Percentiles rank a stretch among this genome's conserved stretches.
Evolutionary conservation across 139 green algal genomes (phyloP).

Genomic region (Marvania coccoides): DNA sequence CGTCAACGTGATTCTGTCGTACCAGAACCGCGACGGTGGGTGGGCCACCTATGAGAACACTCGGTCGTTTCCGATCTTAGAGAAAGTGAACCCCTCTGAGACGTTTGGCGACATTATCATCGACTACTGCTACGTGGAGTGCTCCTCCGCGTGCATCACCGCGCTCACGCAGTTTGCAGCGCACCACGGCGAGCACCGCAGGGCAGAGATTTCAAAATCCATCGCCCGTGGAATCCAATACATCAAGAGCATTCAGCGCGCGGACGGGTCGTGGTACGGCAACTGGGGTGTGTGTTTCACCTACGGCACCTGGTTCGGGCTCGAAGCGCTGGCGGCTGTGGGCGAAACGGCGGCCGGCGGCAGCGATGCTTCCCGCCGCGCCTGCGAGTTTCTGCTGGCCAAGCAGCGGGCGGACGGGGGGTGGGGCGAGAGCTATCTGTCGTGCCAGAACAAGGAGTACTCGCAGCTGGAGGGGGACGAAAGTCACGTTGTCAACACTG

Average conservation of each 20-base stretch:
- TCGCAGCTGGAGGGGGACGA: slow-evolving; percentile 62
- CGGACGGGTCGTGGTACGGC: slow-evolving; percentile 94
- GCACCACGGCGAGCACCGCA: slow-evolving; percentile 36
- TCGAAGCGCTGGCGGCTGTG: slow-evolving; percentile 60
- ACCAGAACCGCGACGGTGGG: slow-evolving; percentile 87
- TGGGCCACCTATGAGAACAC: slow-evolving; percentile 99
- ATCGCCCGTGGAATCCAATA: slow-evolving; percentile 20
- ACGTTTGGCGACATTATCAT: slow-evolving; percentile 99
- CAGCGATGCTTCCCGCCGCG: slow-evolving; percentile 26
- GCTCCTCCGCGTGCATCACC: slow-evolving; percentile 88
- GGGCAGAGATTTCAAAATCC: slow-evolving; percentile 19
- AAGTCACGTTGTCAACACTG: slow-evolving; percentile 91
- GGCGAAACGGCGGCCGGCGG: slow-evolving; percentile 47
- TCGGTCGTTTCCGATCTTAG: slow-evolving; percentile 63
- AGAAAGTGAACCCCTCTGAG: slow-evolving; percentile 90
- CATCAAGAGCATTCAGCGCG: slow-evolving; percentile 57
- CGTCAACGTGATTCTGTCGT: slow-evolving; percentile 69
- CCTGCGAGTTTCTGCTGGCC: slow-evolving; percentile 76
- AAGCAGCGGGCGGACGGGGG: slow-evolving; percentile 87
- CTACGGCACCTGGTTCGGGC: slow-evolving; percentile 96
- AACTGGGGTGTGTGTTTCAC: slow-evolving; percentile 99
- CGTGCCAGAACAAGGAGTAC: slow-evolving; percentile 95
- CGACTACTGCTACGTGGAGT: slow-evolving; percentile 98
- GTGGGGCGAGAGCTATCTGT: slow-evolving; percentile 98
- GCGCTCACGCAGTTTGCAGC: slow-evolving; percentile 67